Evolutionary conservation across 1,284 basidiomycete genomes (phyloP).

Genomic region (Phlebopus sp.): DNA sequence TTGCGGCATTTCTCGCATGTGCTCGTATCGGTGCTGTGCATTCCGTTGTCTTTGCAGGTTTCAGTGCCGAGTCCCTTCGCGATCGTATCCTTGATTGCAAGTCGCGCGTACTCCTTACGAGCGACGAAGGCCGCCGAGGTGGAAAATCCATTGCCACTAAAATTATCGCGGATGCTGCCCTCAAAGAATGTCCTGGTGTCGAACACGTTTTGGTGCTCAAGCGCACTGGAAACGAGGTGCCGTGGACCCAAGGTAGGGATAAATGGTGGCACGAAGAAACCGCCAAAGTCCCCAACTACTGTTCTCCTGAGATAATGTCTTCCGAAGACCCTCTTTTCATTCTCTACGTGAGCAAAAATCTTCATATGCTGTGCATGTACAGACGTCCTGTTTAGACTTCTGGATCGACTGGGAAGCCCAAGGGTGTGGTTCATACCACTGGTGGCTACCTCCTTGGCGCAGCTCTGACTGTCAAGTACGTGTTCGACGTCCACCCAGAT

Average conservation of each 20-base stretch:
- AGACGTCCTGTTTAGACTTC: constrained; percentile 60
- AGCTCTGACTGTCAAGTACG: constrained; percentile 90
- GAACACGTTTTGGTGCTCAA: constrained; percentile 91
- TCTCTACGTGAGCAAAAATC: constrained; percentile 73
- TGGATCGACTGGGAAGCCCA: constrained; percentile 95
- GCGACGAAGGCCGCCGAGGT: constrained; percentile 93
- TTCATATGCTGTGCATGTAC: constrained; percentile 4
- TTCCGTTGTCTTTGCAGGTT: constrained; percentile 98
- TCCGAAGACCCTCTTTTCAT: constrained; percentile 97
- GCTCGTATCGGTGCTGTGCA: constrained; percentile 97
- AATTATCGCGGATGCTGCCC: constrained; percentile 90
- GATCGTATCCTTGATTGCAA: constrained; percentile 92
- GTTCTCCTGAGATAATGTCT: constrained; percentile 84
- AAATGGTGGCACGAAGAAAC: constrained; percentile 97
- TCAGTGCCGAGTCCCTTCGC: constrained; percentile 94
- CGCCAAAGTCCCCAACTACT: constrained; percentile 83
- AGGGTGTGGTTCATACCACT: constrained; percentile 95
- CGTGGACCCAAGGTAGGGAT: constrained; percentile 86
- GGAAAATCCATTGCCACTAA: constrained; percentile 97
- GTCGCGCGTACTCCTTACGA: constrained; percentile 89
- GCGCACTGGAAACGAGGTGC: constrained; percentile 83
- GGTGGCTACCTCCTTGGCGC: constrained; percentile 92
- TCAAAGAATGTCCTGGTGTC: constrained; percentile 83
- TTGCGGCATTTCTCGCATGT: constrained; percentile 94
- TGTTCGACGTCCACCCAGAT: constrained; percentile 93